phyloP scores from a whole-genome alignment of 2,329 filamentous ascomycete species.

The Xylaria sp. region DNA sequence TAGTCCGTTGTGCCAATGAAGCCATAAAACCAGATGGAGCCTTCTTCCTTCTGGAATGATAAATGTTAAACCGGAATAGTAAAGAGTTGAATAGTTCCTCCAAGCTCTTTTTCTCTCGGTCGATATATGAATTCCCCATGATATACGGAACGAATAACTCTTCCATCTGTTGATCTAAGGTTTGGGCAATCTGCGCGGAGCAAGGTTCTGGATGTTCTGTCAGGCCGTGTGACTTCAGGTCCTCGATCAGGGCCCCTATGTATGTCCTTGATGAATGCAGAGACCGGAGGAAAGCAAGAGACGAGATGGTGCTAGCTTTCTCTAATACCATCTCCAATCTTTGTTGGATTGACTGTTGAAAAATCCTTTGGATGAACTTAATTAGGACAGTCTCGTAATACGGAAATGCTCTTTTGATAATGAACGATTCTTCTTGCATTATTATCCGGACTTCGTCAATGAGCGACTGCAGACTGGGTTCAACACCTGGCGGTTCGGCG shows the following conservation, averaged over 20 bases:
- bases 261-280: conserved; percentile 91
- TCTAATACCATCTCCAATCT: conserved; percentile 94
- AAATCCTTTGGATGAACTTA: conserved; percentile 94
- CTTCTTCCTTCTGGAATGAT: conserved; percentile 89
- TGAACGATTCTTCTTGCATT: conserved; percentile 95
- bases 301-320: conserved; percentile 92
- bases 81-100: conserved; percentile 90
- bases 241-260: conserved; percentile 87
- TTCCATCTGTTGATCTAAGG: conserved; percentile 77
- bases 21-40: conserved; percentile 92
- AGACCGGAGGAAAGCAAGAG: conserved; percentile 88
- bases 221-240: conserved; percentile 91
- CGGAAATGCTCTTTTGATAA: conserved; percentile 95
- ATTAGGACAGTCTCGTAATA: conserved; percentile 94
- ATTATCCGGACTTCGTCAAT: conserved; percentile 95
- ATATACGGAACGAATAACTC: conserved; percentile 80
- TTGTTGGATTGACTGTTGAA: conserved; percentile 98
- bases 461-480: conserved; percentile 90
- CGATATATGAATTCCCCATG: conserved; percentile 76
- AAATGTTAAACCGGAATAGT: conserved; percentile 96
- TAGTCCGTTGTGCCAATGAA: conserved; percentile 88
- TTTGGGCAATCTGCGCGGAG: conserved; percentile 85
- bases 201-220: conserved; percentile 95
- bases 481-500: conserved; percentile 88
- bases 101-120: conserved; percentile 74